Evolutionary conservation across 192 early-diverging fungal genomes (phyloP).

Genomic region (Entrophospora sp.): DNA sequence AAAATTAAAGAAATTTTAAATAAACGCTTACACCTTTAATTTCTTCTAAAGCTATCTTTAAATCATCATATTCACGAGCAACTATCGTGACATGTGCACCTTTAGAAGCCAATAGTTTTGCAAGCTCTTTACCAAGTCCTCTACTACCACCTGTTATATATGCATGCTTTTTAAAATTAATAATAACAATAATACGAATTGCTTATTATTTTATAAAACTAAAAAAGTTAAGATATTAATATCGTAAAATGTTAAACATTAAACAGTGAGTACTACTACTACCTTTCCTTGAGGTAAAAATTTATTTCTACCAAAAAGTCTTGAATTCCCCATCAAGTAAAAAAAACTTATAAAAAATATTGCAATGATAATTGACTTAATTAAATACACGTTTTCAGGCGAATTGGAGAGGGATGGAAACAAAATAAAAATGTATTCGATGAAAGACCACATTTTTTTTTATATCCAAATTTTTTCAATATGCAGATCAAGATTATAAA

Average conservation of each 20-base stretch:
- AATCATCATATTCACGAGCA: slow-evolving; percentile 37
- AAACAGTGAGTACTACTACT: too few species aligned
- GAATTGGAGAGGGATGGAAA: too few species aligned
- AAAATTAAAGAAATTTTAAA: not conserved
- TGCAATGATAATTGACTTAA: slow-evolving; percentile 20
- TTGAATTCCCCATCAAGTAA: not conserved
- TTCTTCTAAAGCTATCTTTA: slow-evolving; percentile 43
- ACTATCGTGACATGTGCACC: slow-evolving; percentile 67
- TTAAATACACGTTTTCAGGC: too few species aligned
- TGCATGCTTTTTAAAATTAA: slow-evolving; percentile 39
- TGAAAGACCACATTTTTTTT: too few species aligned
- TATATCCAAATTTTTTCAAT: too few species aligned
- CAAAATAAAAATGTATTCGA: too few species aligned
- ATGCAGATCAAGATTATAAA: too few species aligned
- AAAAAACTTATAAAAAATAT: not conserved
- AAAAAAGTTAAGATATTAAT: not conserved
- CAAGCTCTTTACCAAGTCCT: slow-evolving; percentile 59
- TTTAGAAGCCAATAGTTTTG: slow-evolving; percentile 51
- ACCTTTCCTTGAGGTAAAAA: slow-evolving; percentile 12
- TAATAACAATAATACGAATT: not conserved
- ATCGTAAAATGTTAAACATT: not conserved
- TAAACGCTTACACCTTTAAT: not conserved
- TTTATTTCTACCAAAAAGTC: not conserved
- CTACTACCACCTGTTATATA: slow-evolving; percentile 69
- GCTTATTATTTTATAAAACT: not conserved